phyloP scores from a whole-genome alignment of 495 filamentous ascomycete genomes.

The Sordaria brevicollis region DNA sequence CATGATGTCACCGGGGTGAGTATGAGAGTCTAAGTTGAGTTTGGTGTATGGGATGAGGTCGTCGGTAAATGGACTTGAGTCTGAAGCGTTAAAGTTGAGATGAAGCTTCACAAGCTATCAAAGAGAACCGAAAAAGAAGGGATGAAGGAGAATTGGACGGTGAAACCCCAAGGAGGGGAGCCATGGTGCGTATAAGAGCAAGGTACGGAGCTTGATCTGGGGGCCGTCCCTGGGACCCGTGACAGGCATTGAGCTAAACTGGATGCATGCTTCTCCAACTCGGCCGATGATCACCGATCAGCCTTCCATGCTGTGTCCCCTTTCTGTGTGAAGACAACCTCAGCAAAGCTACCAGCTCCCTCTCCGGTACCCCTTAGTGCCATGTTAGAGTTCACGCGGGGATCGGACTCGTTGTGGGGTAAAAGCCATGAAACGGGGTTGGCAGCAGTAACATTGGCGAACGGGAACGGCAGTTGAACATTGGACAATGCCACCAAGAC shows the following conservation, averaged over 20 bases:
- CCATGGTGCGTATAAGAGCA: background rate
- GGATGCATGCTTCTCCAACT: background rate
- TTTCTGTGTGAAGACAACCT: background rate
- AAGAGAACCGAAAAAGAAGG: background rate
- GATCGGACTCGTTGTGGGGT: background rate
- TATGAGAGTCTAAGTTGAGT: background rate
- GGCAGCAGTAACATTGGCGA: background rate
- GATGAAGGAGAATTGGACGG: background rate
- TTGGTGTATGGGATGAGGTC: background rate
- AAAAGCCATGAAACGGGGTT: background rate
- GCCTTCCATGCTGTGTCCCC: background rate
- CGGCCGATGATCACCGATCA: background rate
- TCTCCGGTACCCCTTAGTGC: background rate
- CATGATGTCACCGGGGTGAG: constrained; percentile 8
- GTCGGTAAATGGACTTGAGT: background rate
- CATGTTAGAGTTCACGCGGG: background rate
- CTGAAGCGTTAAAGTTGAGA: background rate
- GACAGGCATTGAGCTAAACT: background rate
- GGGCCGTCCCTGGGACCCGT: background rate
- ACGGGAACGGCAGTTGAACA: background rate
- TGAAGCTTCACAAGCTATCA: background rate
- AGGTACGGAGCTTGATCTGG: background rate
- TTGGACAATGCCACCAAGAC: background rate
- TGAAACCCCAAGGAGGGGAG: background rate
- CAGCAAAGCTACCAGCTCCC: background rate